A percentile compares a stretch with the other conserved stretches of the same genome.
phyloP scores from a whole-genome alignment of 768 basidiomycete species.

The Lepiota subincarnata region DNA sequence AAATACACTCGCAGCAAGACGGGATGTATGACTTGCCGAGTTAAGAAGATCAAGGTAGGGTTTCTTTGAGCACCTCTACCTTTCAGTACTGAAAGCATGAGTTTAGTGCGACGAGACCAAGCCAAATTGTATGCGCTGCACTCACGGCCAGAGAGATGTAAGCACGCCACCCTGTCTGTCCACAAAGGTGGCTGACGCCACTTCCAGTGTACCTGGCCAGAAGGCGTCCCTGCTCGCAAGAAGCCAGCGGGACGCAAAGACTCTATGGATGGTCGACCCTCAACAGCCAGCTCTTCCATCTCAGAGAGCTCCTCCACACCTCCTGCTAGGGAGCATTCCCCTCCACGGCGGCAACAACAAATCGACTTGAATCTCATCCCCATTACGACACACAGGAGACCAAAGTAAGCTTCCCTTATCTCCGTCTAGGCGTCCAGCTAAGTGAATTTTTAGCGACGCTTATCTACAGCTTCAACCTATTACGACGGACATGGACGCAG shows the following conservation, averaged over 20 bases:
- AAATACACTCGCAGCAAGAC: slow-evolving; percentile 96
- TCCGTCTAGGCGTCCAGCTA: slow-evolving; percentile 10
- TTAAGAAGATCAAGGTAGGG: slow-evolving; percentile 92
- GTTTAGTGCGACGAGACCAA: slow-evolving; percentile 85
- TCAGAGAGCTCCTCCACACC: slow-evolving; percentile 66
- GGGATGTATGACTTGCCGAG: slow-evolving; percentile 89
- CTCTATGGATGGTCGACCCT: slow-evolving; percentile 58
- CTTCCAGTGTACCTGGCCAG: slow-evolving; percentile 77
- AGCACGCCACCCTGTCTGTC: slow-evolving; percentile 19
- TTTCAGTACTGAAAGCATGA: neutral
- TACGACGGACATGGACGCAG: slow-evolving; percentile 38
- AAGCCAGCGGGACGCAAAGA: slow-evolving; percentile 58
- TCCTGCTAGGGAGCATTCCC: slow-evolving; percentile 63
- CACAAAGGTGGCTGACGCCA: slow-evolving; percentile 12
- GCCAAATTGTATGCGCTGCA: slow-evolving; percentile 83
- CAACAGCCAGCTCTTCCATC: slow-evolving; percentile 70
- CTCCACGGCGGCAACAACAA: slow-evolving; percentile 47
- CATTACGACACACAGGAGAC: slow-evolving; percentile 33
- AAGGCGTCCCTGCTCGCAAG: slow-evolving; percentile 69
- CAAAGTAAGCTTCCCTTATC: slow-evolving; percentile 28
- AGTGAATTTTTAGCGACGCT: slow-evolving; percentile 34
- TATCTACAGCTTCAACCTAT: slow-evolving; percentile 42
- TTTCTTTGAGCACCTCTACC: slow-evolving; percentile 6
- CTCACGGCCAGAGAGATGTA: slow-evolving; percentile 82
- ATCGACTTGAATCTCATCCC: slow-evolving; percentile 38